Base-by-base conservation (phyloP, 108 stramenopile species). In the Pseudonitzschia pungens region DNA sequence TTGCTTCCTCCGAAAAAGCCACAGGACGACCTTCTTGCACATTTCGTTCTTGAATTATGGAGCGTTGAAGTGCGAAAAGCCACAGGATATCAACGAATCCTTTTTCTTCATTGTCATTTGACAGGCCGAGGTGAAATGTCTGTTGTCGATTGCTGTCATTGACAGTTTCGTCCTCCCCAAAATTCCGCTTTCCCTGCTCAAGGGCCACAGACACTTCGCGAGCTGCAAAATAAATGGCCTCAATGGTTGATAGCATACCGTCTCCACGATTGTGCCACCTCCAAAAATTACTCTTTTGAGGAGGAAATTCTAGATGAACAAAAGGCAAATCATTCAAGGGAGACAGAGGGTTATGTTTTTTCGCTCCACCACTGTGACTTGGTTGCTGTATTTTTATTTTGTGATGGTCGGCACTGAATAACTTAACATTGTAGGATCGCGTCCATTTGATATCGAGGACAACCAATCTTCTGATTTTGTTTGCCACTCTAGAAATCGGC, bases 401-500 rank as follows among this genome's bases (percentile, higher is more conserved):
- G 31, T 62, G 32, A 21, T 62, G 32, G n/a, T 62, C 36, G 11
- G 32, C 36, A 33, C 60, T 62, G 33, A 62, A 62, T 40, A 71
- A 41, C 36, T 57, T 53, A 42, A 69, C 65, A 27, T 59, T 15
- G 52, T 27, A 32, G 36, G 77, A 77, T 53, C 69, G 75, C 26
- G 86, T 82, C 91, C 91, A 92, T 62, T 89, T 89, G 65, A 87
- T 88, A 70, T 92, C 91, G 22, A 92, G 55, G 21, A 89, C 86
- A 14, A 92, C 78, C 78, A 92, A 77, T 27, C 76, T 74, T 55
- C 82, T 44, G 5, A 86, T 71, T 48, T 76, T 69, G 8, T 63
- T 22, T 11, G 77, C 78, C n/a, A 92, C 84, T 28, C 71, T 68
- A 27, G 84, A 74, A 24, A 92, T 73, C 20, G 91, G 84, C 2